Conservation (phyloP, 169 alveolate species). For the Theileria equi region DNA sequence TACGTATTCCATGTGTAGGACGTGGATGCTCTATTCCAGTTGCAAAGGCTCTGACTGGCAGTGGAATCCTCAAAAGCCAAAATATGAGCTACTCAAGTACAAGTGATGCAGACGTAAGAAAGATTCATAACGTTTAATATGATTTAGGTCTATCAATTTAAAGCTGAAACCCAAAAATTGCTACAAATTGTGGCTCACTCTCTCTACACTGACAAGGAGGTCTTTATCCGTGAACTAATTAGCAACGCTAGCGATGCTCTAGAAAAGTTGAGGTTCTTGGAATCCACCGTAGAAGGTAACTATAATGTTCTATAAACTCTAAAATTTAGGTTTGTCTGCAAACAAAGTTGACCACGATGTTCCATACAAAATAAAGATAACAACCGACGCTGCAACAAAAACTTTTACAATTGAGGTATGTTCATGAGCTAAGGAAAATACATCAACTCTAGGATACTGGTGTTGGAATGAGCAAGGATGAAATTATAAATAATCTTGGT, state of each 20-base stretch:
- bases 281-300: conserved; percentile 51
- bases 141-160: conserved; percentile 67
- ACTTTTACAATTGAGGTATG: conserved; percentile 64
- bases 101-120: conserved; percentile 16
- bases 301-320: not conserved
- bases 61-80: too few species aligned
- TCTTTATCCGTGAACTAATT: conserved; percentile 94
- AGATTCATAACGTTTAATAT: not conserved
- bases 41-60: too few species aligned
- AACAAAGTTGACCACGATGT: conserved; percentile 56
- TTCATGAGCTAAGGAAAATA: not conserved
- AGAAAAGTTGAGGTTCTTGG: conserved; percentile 92
- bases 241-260: conserved; percentile 99
- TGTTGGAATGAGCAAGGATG: conserved; percentile 94
- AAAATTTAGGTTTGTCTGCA: conserved; percentile 6
- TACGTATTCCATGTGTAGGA: not conserved
- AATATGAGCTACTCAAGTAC: conserved; percentile 29
- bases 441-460: conserved; percentile 89
- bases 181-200: conserved; percentile 94
- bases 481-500: conserved; percentile 91
- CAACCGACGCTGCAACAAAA: conserved; percentile 35
- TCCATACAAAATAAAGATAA: conserved; percentile 43
- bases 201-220: conserved; percentile 95
- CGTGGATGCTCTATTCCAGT: too few species aligned
- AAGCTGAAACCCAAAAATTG: conserved; percentile 95